Conservation (phyloP, 164 flowering plant species). For the Umbellularia californica region DNA sequence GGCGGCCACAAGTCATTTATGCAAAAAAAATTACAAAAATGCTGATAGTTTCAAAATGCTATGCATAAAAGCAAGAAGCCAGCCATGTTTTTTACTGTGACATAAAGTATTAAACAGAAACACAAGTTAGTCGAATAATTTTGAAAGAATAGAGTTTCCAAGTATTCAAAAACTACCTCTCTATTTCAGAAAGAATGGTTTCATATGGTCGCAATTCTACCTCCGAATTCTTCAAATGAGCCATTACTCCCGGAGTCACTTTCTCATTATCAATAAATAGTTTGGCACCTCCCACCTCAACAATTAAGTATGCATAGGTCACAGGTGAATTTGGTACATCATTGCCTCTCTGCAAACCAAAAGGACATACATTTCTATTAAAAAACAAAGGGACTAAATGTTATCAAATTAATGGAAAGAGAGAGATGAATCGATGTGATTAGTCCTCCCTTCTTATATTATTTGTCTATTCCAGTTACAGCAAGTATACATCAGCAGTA, state of each 20-base stretch:
- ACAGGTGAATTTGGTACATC: constrained; percentile 95
- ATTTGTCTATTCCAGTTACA: too few relatives aligned
- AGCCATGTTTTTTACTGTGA: too few relatives aligned
- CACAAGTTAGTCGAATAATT: neutral
- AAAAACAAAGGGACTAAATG: neutral
- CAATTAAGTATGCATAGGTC: constrained; percentile 78
- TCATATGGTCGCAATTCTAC: constrained; percentile 78
- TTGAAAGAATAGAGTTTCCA: neutral
- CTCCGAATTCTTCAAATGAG: constrained; percentile 66
- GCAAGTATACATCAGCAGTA: too few relatives aligned
- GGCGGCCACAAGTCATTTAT: too few relatives aligned
- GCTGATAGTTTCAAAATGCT: too few relatives aligned
- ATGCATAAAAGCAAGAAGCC: too few relatives aligned
- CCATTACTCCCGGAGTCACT: constrained; percentile 63
- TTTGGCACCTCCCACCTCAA: constrained; percentile 54
- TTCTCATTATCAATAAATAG: constrained; percentile 68
- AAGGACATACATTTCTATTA: neutral
- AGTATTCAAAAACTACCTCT: constrained; percentile 40
- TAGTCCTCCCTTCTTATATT: too few relatives aligned
- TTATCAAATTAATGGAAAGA: neutral
- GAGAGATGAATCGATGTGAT: too few relatives aligned
- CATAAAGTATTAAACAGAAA: too few relatives aligned
- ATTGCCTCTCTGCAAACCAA: constrained; percentile 70
- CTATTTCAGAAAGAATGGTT: constrained; percentile 68
- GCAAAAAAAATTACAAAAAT: too few relatives aligned